Percentiles rank a stretch among this genome's conserved stretches.
Evolutionary conservation across 495 filamentous ascomycete species (phyloP).

Genomic region (Baudoinia panamericana): DNA sequence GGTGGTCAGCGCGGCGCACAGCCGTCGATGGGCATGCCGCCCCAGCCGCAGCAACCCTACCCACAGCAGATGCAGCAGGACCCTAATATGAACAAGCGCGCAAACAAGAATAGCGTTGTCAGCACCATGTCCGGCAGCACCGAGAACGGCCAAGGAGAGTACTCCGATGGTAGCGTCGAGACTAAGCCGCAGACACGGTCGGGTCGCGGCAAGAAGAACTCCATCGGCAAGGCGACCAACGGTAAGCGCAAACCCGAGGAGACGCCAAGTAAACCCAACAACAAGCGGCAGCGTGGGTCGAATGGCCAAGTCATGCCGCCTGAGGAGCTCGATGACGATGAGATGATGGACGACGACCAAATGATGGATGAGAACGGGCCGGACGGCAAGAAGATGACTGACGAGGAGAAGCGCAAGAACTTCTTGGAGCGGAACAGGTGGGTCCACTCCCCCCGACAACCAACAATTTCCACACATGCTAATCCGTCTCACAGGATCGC

Average conservation of each 20-base stretch:
- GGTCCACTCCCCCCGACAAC: constrained; percentile 25
- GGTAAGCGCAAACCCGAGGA: constrained; percentile 76
- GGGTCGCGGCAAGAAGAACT: constrained; percentile 53
- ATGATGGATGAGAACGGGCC: constrained; percentile 28
- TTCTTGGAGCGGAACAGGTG: constrained; percentile 95
- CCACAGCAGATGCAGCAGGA: constrained; percentile 30
- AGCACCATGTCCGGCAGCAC: constrained; percentile 43
- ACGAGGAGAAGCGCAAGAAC: constrained; percentile 97
- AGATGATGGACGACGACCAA: constrained; percentile 41
- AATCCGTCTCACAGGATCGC: constrained; percentile 56
- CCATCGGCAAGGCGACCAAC: constrained; percentile 38
- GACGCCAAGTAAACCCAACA: constrained; percentile 46
- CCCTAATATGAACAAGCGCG: constrained; percentile 21
- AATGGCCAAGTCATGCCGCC: constrained; percentile 38
- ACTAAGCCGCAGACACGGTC: constrained; percentile 47
- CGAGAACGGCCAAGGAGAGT: constrained; percentile 60
- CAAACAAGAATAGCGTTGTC: constrained; percentile 29
- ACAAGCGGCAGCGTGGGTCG: constrained; percentile 60
- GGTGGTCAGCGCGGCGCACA: constrained; percentile 36
- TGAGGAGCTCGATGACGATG: constrained; percentile 27
- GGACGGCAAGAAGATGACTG: constrained; percentile 80
- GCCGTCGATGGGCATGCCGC: constrained; percentile 41
- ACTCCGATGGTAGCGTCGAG: constrained; percentile 53
- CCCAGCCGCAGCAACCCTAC: constrained; percentile 33
- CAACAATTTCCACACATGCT: constrained; percentile 21